phyloP scores from a whole-genome alignment of 371 early-diverging fungal genomes.

The Mortierella sp. region DNA sequence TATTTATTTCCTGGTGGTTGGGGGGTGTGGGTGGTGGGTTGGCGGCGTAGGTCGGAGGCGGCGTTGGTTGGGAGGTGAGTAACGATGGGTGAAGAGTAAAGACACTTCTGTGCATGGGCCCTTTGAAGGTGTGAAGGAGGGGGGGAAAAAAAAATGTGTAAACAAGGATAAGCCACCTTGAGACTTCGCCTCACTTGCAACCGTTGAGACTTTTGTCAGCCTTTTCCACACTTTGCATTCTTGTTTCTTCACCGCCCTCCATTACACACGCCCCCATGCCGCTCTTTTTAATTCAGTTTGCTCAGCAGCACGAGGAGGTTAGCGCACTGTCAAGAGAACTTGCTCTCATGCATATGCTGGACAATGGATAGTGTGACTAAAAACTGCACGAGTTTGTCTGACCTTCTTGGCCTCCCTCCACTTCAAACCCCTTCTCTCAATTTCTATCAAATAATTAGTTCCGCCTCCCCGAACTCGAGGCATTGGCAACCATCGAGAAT shows the following conservation, averaged over 20 bases:
- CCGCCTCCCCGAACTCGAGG: conserved; percentile 84
- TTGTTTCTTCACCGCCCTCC: not conserved
- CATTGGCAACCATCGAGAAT: conserved; percentile 82
- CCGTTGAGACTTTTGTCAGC: not conserved
- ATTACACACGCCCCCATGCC: conserved; percentile 28
- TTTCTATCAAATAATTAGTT: conserved; percentile 63
- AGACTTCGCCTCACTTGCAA: not conserved
- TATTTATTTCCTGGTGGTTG: not conserved
- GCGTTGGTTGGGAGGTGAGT: no score
- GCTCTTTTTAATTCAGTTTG: conserved; percentile 60
- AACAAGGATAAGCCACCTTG: conserved; percentile 20
- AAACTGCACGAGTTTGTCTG: not conserved
- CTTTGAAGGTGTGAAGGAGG: not conserved
- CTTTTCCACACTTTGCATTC: not conserved
- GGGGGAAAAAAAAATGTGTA: conserved; percentile 17
- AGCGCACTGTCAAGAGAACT: not conserved
- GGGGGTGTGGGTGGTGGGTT: not conserved
- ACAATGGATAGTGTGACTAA: not conserved
- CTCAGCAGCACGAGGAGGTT: conserved; percentile 54
- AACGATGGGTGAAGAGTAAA: not conserved
- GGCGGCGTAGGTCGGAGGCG: not conserved
- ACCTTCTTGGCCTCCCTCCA: not conserved
- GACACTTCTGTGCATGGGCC: not conserved
- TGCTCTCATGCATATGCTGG: not conserved
- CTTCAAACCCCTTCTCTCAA: not conserved